Conservation (phyloP, 1,139 yeast genomes). For the Saccharomyces hybrid region DNA sequence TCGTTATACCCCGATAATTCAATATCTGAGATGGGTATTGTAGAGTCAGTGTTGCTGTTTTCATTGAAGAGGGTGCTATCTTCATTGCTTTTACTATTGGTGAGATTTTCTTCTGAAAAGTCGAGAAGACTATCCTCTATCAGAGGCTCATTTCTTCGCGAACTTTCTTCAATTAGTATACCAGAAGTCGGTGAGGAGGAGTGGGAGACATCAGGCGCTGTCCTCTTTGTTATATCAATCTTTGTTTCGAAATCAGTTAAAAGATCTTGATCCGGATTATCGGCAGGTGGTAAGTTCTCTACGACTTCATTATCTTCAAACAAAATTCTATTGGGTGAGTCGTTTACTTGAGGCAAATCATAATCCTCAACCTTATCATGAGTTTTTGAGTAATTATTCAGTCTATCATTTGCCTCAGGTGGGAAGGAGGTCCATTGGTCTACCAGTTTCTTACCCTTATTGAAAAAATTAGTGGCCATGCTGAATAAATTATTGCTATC, state of each 20-base stretch:
- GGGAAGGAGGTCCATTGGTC: constrained; percentile 21
- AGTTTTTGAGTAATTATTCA: constrained; percentile 6
- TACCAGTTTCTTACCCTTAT: constrained; percentile 25
- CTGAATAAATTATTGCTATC: neutral
- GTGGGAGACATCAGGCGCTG: too few species aligned
- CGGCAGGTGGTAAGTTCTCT: neutral
- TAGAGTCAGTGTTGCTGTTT: constrained; percentile 2
- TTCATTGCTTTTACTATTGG: neutral
- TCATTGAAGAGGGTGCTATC: neutral
- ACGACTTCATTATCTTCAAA: neutral
- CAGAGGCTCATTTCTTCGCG: neutral
- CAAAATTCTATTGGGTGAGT: neutral
- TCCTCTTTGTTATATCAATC: neutral
- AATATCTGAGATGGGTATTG: constrained; percentile 20
- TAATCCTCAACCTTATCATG: neutral
- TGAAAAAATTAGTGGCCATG: constrained; percentile 20
- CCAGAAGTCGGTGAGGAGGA: neutral
- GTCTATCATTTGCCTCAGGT: constrained; percentile 16
- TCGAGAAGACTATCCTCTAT: constrained; percentile 16
- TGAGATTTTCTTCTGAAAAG: constrained; percentile 11
- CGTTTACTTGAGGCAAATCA: neutral
- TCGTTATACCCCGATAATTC: constrained; percentile 36
- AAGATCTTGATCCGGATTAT: constrained; percentile 7
- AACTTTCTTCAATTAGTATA: neutral
- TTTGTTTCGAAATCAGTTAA: constrained; percentile 6